These are phyloP conservation scores for Clitopilus passeckerianus DNA, from an alignment of 768 basidiomycete species.

Conservation along the genomic window DNA sequence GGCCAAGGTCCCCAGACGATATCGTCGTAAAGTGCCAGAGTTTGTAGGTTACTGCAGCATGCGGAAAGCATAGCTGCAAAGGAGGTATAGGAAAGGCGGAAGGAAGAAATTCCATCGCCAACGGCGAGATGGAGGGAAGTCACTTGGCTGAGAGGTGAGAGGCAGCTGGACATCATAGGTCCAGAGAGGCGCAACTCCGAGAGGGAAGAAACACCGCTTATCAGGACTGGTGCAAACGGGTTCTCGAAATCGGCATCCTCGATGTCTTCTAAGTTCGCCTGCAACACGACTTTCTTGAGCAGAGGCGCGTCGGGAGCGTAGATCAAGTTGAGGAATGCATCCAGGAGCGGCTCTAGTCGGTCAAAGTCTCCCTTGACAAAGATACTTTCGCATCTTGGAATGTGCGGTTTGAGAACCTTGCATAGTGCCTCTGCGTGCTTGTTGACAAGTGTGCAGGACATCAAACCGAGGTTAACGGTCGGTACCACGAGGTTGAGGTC, in stretches of 20 bases:
- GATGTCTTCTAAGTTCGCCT: slow-evolving; percentile 2
- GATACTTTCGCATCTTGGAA: slow-evolving; percentile 10
- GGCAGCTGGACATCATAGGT: slow-evolving; percentile 5
- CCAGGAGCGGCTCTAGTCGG: slow-evolving; percentile 9
- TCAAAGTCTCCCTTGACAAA: slow-evolving; percentile 12
- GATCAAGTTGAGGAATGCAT: slow-evolving; percentile 5
- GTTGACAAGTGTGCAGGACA: slow-evolving; percentile 7
- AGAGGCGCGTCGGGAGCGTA: slow-evolving; percentile 3
- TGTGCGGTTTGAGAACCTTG: slow-evolving; percentile 4
- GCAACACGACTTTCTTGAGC: slow-evolving; percentile 8
- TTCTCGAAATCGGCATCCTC: not conserved
- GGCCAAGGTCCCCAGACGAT: slow-evolving; percentile 12
- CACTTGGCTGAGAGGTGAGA: slow-evolving; percentile 6
- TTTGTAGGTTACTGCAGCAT: slow-evolving; percentile 4
- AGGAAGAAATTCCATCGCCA: slow-evolving; percentile 4
- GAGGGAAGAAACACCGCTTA: slow-evolving; percentile 6
- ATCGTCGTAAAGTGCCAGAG: slow-evolving; percentile 12
- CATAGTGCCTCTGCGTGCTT: slow-evolving; percentile 7
- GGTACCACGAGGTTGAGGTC: slow-evolving; percentile 9
- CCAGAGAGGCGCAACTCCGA: slow-evolving; percentile 7
- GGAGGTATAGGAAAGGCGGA: not conserved
- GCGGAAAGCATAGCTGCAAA: slow-evolving; percentile 7
- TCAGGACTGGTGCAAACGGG: not conserved
- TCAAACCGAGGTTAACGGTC: slow-evolving; percentile 5
- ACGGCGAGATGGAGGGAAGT: slow-evolving; percentile 10